Evolutionary conservation across 2,329 filamentous ascomycete genomes (phyloP).

Genomic region (Lachnellula cervina): DNA sequence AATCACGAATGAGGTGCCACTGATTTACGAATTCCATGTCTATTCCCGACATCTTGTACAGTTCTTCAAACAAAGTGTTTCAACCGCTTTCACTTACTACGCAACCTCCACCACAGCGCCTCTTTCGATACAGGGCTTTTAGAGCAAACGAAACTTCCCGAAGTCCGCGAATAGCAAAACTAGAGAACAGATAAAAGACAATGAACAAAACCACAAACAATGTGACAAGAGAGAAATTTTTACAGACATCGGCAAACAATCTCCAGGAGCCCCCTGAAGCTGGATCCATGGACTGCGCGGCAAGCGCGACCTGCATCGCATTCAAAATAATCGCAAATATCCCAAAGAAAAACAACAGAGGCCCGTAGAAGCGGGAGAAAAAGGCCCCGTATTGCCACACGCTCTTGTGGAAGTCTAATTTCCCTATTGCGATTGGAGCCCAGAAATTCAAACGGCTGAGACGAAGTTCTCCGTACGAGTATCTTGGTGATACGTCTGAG

Average conservation of each 20-base stretch:
- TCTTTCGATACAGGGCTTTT: not conserved
- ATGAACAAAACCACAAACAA: not conserved
- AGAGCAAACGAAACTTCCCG: not conserved
- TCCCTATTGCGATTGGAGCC: conserved; percentile 19
- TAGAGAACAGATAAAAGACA: not conserved
- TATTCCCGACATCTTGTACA: too few species aligned
- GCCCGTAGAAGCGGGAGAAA: conserved; percentile 23
- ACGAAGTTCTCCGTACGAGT: conserved; percentile 6
- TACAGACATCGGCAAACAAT: not conserved
- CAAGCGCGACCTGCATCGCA: conserved; percentile 21
- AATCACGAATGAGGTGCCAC: too few species aligned
- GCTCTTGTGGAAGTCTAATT: conserved; percentile 22
- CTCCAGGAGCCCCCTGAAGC: not conserved
- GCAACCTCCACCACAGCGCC: not conserved
- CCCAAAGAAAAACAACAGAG: conserved; percentile 24
- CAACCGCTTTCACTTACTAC: not conserved
- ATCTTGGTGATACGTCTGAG: conserved; percentile 1
- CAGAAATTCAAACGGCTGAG: conserved; percentile 23
- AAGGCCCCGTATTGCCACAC: conserved; percentile 24
- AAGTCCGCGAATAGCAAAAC: not conserved
- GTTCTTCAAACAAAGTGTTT: not conserved
- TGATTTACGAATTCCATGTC: not conserved
- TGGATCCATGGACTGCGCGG: conserved; percentile 3
- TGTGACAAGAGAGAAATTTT: not conserved
- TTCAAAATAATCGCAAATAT: conserved; percentile 22